Base-by-base conservation (phyloP, 1,284 basidiomycete species). In the Ustilago bromivora region DNA sequence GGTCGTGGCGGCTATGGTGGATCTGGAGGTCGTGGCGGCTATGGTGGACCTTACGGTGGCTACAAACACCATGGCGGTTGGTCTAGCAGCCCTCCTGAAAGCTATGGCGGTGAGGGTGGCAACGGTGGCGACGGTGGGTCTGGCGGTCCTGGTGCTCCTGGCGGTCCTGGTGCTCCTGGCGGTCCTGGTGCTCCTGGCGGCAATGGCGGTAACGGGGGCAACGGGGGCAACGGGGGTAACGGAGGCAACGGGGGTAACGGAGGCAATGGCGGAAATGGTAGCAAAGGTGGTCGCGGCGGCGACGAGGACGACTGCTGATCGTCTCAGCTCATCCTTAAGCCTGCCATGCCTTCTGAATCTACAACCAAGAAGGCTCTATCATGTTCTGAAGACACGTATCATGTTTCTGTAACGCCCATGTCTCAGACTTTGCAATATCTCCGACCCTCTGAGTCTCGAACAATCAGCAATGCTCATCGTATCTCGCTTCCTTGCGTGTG, bases 141-240 rank as follows among this genome's bases (percentile, higher is more conserved):
- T 56, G 71, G 71, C 34, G 66, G 63, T 15, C 19, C 38, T 40
- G 62, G 66, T 49, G 17, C 19, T 23, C 15, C 51, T 4, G 62
- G 66, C 10, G 57, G 62, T n/a, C n/a, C n/a, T n/a, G n/a, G n/a
- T n/a, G n/a, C n/a, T 32, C 23, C 47, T 51, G 47, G 47, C 31
- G n/a, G 47, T 28, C 23, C n/a, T n/a, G n/a, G n/a, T 49, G 17
- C 19, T 23, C 15, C 51, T 4, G 62, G 66, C 10, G 57, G 62
- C n/a, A n/a, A 53, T 23, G 51, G 59, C 32, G 59, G 49, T 32
- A 49, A 52, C 9, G 63, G 69, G 13, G 47, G 47, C 23, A 51
- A 51, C n/a, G 62, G 59, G 28, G 54, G 38, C 38, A 36, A 61
- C 32, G 60, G 60, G 1, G 64, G 59, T 17, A 34, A 23, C 28